phyloP scores from a whole-genome alignment of 2,329 filamentous ascomycete genomes.

The Colletotrichum simmondsii region DNA sequence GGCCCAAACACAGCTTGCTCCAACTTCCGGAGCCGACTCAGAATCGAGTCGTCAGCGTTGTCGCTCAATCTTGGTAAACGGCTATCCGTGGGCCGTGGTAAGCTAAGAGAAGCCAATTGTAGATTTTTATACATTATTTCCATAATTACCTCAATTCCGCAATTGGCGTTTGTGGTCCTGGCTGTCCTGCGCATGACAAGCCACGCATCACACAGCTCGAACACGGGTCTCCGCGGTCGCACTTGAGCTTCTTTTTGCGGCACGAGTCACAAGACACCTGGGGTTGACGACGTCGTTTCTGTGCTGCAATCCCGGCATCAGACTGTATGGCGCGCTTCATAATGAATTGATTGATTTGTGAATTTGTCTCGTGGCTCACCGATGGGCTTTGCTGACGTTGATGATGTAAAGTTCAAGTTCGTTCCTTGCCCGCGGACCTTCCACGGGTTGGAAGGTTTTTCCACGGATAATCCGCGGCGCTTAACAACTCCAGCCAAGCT shows the following conservation, averaged over 20 bases:
- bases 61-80: neutral
- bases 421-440: neutral
- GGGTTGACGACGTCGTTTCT: slow-evolving; percentile 39
- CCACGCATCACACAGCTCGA: slow-evolving; percentile 41
- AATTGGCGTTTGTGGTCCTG: neutral
- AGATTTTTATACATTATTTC: too few relatives aligned
- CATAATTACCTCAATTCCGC: neutral
- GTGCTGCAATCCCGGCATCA: neutral
- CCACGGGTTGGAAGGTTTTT: accelerated
- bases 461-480: slow-evolving; percentile 31
- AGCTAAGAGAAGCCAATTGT: neutral
- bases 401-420: neutral
- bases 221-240: slow-evolving; percentile 42
- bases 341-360: neutral
- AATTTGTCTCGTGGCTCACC: neutral
- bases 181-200: slow-evolving; percentile 38
- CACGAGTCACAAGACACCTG: slow-evolving; percentile 46
- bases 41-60: slow-evolving; percentile 30
- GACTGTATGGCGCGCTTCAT: slow-evolving; percentile 24
- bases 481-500: neutral
- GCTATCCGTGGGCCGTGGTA: neutral
- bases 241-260: slow-evolving; percentile 46
- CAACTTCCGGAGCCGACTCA: slow-evolving; percentile 39
- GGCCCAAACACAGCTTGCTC: slow-evolving; percentile 42
- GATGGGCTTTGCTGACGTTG: neutral